Conservation (phyloP, 371 early-diverging fungal genomes). For the Chytridiales sp. region DNA sequence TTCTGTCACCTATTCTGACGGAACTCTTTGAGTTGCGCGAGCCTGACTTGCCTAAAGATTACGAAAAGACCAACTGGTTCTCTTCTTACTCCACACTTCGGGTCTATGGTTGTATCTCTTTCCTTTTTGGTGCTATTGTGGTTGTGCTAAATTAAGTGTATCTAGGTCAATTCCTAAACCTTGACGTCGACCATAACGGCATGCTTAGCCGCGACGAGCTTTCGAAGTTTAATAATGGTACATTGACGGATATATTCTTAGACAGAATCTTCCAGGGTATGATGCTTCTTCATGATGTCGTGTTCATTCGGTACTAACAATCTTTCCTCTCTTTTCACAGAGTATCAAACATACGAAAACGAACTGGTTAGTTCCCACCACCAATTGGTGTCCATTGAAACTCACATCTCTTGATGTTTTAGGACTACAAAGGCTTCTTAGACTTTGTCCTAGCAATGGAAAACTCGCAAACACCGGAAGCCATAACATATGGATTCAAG, state of each 20-base stretch:
- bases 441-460: slow-evolving; percentile 55
- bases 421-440: slow-evolving; percentile 49
- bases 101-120: slow-evolving; percentile 35
- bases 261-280: slow-evolving; percentile 50
- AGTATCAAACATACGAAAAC: slow-evolving; percentile 44
- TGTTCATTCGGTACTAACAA: neutral
- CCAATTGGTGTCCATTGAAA: neutral
- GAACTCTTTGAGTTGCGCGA: slow-evolving; percentile 56
- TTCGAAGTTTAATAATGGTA: slow-evolving; percentile 38
- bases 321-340: slow-evolving; percentile 9
- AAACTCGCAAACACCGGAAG: slow-evolving; percentile 44
- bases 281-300: neutral
- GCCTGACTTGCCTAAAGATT: slow-evolving; percentile 37
- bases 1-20: slow-evolving; percentile 49
- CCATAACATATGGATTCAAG: slow-evolving; percentile 44
- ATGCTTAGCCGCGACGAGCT: slow-evolving; percentile 47
- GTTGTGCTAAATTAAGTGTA: neutral
- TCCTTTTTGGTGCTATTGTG: neutral
- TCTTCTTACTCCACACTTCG: slow-evolving; percentile 35
- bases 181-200: slow-evolving; percentile 50
- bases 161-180: slow-evolving; percentile 44
- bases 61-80: slow-evolving; percentile 50
- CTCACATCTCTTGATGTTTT: neutral
- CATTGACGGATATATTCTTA: slow-evolving; percentile 42
- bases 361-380: slow-evolving; percentile 38